Base-by-base conservation (phyloP, 305 asterid genomes). In the Caryopteris hybrid region DNA sequence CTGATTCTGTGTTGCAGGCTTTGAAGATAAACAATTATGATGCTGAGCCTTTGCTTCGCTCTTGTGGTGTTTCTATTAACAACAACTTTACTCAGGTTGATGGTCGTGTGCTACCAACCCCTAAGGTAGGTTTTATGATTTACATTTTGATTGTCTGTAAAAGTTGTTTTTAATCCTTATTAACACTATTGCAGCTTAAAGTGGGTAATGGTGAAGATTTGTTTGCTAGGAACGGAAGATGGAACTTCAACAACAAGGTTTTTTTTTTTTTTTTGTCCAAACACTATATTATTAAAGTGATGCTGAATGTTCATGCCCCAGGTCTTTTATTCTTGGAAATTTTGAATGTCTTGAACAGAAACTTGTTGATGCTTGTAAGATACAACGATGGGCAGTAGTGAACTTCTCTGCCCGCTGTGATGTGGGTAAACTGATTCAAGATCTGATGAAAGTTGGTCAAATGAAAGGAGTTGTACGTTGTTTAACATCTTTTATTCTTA, bases 191-290 rank as follows among this genome's bases (percentile, higher is more conserved):
- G 73, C 81, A 87, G 96, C 75, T 89, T 53, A 85, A 86, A 71
- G 85, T 81, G 5, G 95, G 86, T 4, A 85, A 85, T 59, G 84
- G 89, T 58, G 90, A 80, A 42, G 87, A 87, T 57, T 51, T 89
- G 39, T 75, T 64, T 74, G 74, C 91, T 62, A 79, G 86, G 20
- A 85, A 81, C 59, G 93, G 90, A 9, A 62, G 92, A 33, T 89
- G 96, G 96, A 87, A 84, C 36, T 87, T 85, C 18, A 87, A 83
- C 18, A 76, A 84, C 31, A 87, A 89, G 95, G 95, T 85, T 33
- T 14, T 21, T 54, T n/a, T n/a, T n/a, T n/a, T n/a, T n/a, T n/a
- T n/a, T n/a, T n/a, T 0, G 13, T 13, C 9, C 20, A 3, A n/a
- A 18, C 10, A 5, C 22, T 52, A 31, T 62, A 4, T 48, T 71